These are phyloP conservation scores for Termitomyces sp. DNA, from an alignment of 768 basidiomycete genomes.

Conservation along the genomic window DNA sequence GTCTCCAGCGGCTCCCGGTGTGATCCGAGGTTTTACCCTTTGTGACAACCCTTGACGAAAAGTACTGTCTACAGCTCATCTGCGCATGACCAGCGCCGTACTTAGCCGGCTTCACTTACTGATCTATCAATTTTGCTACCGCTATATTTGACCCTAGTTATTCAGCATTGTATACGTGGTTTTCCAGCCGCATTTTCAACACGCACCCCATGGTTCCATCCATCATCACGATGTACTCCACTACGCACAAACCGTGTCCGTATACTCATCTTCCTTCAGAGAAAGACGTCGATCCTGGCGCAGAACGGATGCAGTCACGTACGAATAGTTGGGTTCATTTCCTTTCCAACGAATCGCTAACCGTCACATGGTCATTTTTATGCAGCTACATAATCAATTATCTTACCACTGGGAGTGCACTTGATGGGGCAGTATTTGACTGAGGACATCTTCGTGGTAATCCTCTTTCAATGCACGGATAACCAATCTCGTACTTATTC, in stretches of 20 bases:
- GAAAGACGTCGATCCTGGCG: constrained; percentile 26
- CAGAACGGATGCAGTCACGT: constrained; percentile 26
- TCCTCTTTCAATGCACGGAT: neutral
- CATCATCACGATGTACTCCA: neutral
- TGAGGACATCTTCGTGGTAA: neutral
- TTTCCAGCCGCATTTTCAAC: neutral
- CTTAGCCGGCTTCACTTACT: too few relatives aligned
- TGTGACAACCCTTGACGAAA: too few relatives aligned
- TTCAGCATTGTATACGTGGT: neutral
- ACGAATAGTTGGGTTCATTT: constrained; percentile 23
- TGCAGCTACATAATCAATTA: neutral
- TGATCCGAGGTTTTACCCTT: neutral
- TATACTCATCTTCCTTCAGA: constrained; percentile 20
- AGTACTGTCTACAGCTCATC: neutral
- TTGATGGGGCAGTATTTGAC: too few relatives aligned
- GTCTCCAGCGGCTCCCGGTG: neutral
- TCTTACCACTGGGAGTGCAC: too few relatives aligned
- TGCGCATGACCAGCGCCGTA: too few relatives aligned
- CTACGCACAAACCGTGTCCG: constrained; percentile 23
- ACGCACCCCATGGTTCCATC: neutral
- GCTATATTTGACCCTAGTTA: too few relatives aligned
- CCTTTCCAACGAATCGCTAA: neutral
- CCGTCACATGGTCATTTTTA: neutral
- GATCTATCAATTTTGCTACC: too few relatives aligned
- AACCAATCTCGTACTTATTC: neutral